Conservation (phyloP, 495 filamentous ascomycete species). For the Penicillium paradoxum region DNA sequence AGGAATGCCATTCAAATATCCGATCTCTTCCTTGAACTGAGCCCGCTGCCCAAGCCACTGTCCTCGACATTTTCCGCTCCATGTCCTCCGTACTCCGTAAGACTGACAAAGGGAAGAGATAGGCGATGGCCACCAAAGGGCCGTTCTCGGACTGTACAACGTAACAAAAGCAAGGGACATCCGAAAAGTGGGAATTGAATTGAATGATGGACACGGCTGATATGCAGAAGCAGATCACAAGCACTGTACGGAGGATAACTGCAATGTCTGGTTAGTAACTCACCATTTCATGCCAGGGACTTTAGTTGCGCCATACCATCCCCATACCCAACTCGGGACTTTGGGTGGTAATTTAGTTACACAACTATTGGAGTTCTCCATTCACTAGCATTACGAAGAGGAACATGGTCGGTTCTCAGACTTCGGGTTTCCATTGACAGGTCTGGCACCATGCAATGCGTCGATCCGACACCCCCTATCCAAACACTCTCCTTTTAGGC, state of each 20-base stretch:
- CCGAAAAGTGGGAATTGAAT: conserved; percentile 12
- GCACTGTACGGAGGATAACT: conserved; percentile 9
- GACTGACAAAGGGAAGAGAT: conserved; percentile 2
- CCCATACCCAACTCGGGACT: neutral
- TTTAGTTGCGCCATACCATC: neutral
- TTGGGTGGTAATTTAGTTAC: neutral
- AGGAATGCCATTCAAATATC: conserved; percentile 2
- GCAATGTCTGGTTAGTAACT: conserved; percentile 5
- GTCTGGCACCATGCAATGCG: conserved; percentile 9
- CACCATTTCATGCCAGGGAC: conserved; percentile 16
- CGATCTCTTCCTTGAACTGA: neutral
- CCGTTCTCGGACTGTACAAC: conserved; percentile 15
- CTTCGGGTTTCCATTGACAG: conserved; percentile 8
- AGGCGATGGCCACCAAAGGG: conserved; percentile 3
- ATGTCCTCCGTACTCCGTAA: no score
- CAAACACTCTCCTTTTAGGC: neutral
- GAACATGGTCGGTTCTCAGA: no score
- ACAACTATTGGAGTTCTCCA: no score
- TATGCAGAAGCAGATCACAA: conserved; percentile 17
- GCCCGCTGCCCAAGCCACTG: conserved; percentile 9
- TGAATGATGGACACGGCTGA: conserved; percentile 15
- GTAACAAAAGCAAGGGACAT: conserved; percentile 21
- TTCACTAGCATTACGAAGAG: no score
- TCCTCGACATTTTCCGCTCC: no score
- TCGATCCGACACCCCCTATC: conserved; percentile 14